Evolutionary conservation across 768 basidiomycete genomes (phyloP).

Genomic region (Kwoniella bestiolae): DNA sequence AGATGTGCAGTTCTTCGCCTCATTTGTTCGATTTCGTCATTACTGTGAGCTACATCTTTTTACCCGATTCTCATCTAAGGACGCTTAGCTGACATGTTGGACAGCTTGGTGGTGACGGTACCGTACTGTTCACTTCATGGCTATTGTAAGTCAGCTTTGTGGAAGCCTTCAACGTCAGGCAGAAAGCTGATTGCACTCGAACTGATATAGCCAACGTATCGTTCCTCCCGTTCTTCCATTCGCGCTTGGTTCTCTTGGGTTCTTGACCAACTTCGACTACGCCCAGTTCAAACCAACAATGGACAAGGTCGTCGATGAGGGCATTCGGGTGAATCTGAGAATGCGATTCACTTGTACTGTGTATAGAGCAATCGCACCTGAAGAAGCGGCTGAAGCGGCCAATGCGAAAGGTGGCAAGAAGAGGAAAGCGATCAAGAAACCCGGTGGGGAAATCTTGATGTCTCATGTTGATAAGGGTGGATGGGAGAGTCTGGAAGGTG

Average conservation of each 20-base stretch:
- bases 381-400: slow-evolving; percentile 65
- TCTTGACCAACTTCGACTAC: slow-evolving; percentile 98
- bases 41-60: slow-evolving; percentile 67
- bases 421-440: slow-evolving; percentile 84
- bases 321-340: slow-evolving; percentile 94
- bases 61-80: neutral
- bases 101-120: slow-evolving; percentile 96
- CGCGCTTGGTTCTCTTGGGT: slow-evolving; percentile 94
- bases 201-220: slow-evolving; percentile 69
- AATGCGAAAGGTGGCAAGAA: slow-evolving; percentile 37
- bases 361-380: slow-evolving; percentile 82
- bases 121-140: slow-evolving; percentile 98
- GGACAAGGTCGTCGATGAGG: slow-evolving; percentile 86
- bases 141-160: slow-evolving; percentile 64
- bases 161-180: neutral
- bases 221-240: slow-evolving; percentile 99
- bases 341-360: slow-evolving; percentile 99
- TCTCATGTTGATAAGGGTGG: slow-evolving; percentile 84
- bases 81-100: slow-evolving; percentile 12
- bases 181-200: neutral
- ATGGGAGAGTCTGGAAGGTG: slow-evolving; percentile 95
- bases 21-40: slow-evolving; percentile 97
- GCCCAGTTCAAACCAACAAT: slow-evolving; percentile 81
- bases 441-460: slow-evolving; percentile 96
- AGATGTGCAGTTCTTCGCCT: slow-evolving; percentile 88